Conservation (phyloP, 2,329 filamentous ascomycete species). For the Trichoderma breve region DNA sequence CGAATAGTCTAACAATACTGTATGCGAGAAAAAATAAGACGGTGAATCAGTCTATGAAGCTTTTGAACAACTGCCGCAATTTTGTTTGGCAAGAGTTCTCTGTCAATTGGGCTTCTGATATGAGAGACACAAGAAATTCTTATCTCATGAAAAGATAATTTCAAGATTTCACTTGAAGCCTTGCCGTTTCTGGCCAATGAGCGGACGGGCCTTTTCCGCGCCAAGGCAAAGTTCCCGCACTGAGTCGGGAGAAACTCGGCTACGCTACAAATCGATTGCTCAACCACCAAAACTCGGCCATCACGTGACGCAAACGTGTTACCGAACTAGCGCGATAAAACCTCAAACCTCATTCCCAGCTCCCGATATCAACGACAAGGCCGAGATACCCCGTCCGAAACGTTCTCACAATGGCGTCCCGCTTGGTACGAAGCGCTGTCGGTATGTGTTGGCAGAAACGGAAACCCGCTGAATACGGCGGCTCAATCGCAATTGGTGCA, state of each 20-base stretch:
- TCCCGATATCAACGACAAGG: conserved; percentile 43
- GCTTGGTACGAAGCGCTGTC: conserved; percentile 91
- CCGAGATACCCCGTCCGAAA: conserved; percentile 52
- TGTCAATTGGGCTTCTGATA: background rate
- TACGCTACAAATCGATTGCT: conserved; percentile 15
- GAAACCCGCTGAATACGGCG: conserved; percentile 20
- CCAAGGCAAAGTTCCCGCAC: conserved; percentile 19
- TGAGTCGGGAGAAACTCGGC: conserved; percentile 28
- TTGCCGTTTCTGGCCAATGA: conserved; percentile 34
- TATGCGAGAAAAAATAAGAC: background rate
- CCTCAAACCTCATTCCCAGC: conserved; percentile 48
- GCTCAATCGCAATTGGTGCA: conserved; percentile 36
- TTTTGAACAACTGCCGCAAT: background rate
- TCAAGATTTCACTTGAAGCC: conserved; percentile 32
- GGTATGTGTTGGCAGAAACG: conserved; percentile 60
- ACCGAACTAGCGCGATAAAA: conserved; percentile 49
- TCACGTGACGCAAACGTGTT: conserved; percentile 41
- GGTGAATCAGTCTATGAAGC: background rate
- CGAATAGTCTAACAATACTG: background rate
- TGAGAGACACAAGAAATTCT: conserved; percentile 8
- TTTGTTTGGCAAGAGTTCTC: background rate
- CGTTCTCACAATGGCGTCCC: conserved; percentile 87
- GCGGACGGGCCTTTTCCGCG: background rate
- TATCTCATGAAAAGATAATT: conserved; percentile 17
- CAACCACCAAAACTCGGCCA: background rate